Evolutionary conservation across 2,329 filamentous ascomycete species (phyloP).

Genomic region (Fusarium austroafricanum): DNA sequence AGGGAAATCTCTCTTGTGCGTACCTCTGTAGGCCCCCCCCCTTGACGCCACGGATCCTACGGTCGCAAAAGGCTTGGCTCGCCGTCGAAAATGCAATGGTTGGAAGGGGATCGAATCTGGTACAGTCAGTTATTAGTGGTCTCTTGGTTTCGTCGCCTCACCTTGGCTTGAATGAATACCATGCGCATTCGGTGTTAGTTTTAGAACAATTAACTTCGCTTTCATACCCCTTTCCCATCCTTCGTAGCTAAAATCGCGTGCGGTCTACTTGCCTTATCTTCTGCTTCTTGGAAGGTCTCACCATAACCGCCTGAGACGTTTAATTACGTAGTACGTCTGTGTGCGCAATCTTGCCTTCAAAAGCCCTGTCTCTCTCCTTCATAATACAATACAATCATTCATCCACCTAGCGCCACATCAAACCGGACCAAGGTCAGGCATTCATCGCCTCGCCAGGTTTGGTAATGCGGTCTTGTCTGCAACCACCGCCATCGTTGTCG

Average conservation of each 20-base stretch:
- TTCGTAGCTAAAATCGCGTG: too few species aligned
- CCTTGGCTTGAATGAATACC: neutral
- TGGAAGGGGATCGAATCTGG: neutral
- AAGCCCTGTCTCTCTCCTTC: neutral
- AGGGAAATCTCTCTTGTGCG: constrained; percentile 36
- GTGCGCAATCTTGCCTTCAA: constrained; percentile 1
- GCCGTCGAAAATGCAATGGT: neutral
- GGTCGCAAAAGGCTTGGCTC: constrained; percentile 24
- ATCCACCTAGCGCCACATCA: neutral
- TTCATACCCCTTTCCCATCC: neutral
- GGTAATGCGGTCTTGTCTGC: constrained; percentile 17
- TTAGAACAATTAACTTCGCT: neutral
- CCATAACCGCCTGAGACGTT: constrained; percentile 7
- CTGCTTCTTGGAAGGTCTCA: constrained; percentile 5
- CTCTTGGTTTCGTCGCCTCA: constrained; percentile 2
- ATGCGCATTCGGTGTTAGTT: neutral
- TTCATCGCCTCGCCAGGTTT: constrained; percentile 3
- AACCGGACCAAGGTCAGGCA: neutral
- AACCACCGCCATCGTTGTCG: constrained; percentile 11
- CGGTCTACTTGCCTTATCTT: neutral
- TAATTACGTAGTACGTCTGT: constrained; percentile 1
- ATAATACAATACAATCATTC: neutral
- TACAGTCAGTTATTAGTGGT: neutral
- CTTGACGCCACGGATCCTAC: neutral
- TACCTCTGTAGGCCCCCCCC: too few species aligned